Percentiles rank a stretch among this genome's conserved stretches.
phyloP scores from a whole-genome alignment of 257 asterid species.

The Plantago ovata region DNA sequence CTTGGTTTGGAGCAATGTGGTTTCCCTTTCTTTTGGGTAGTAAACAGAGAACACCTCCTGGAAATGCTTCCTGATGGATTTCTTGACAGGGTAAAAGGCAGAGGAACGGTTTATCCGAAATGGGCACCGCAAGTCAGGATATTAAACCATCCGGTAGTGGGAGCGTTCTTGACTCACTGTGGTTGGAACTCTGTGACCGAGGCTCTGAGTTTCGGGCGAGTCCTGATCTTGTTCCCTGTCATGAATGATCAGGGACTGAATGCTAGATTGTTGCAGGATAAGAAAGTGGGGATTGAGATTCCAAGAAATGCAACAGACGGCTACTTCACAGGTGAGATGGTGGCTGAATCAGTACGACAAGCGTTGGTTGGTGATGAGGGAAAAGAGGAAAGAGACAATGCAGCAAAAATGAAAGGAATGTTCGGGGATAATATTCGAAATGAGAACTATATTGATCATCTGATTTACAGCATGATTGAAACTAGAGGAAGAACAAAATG shows the following conservation, averaged over 20 bases:
- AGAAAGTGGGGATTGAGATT: conserved; percentile 68
- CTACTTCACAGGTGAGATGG: conserved; percentile 39
- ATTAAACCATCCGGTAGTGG: conserved; percentile 45
- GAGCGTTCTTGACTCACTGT: conserved; percentile 75
- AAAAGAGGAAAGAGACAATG: conserved; percentile 40
- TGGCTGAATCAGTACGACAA: conserved; percentile 52
- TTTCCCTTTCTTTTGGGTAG: conserved; percentile 76
- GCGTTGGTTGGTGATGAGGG: conserved; percentile 60
- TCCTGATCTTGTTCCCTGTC: conserved; percentile 63
- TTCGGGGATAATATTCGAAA: conserved; percentile 48
- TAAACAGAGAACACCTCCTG: conserved; percentile 32
- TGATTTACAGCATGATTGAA: conserved; percentile 31
- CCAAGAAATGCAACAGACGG: conserved; percentile 52
- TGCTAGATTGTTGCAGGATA: conserved; percentile 63
- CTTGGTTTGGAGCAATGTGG: conserved; percentile 58
- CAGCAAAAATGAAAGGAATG: conserved; percentile 39
- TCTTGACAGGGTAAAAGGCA: conserved; percentile 30
- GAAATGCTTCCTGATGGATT: conserved; percentile 60
- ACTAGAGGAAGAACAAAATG: conserved; percentile 11
- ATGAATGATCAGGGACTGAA: conserved; percentile 88
- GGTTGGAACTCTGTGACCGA: conserved; percentile 88
- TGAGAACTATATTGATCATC: conserved; percentile 29
- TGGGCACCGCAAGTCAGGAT: conserved; percentile 84
- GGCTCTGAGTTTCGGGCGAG: conserved; percentile 56
- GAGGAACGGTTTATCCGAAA: conserved; percentile 34